Evolutionary conservation across 2,329 filamentous ascomycete species (phyloP), one percentile per base, ranked within the genome.

Genomic region (Hymenoscyphus infarciens): DNA sequence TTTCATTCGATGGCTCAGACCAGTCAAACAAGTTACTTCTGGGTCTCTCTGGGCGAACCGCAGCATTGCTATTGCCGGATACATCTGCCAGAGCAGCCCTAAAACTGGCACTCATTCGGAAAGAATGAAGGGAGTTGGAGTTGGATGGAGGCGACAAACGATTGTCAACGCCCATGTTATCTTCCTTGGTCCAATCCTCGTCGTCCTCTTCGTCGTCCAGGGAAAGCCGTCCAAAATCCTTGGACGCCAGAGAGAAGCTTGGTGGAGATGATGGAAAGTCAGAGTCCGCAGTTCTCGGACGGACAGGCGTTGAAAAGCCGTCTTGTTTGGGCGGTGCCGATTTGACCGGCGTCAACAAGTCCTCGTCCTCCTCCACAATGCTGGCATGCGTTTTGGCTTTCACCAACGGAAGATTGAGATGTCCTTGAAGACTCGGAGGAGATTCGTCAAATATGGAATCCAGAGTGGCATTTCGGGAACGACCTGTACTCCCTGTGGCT

Each of bases 381-480:
- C 78, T 82, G 2, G 42, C n/a, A 10, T 49, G 42, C n/a, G 54
- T 81, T 79, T 56, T 81, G 80, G 8, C 63, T 80, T 63, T 87
- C 82, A 76, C 81, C 85, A 8, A 49, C 3, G 42, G 42, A 19
- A 49, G 66, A 55, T 71, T 74, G 29, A 65, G 45, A 64, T 66
- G 82, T 60, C 80, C 78, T 19, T 81, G 80, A 0, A 83, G 82
- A 71, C 82, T 83, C 7, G 85, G 83, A 39, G 87, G 88, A 15
- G 89, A 91, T 69, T 93, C 90, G 75, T 93, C 89, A 74, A 92
- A 93, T 80, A 92, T 90, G 27, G 86, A 90, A 71, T 92, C 89
- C 57, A 92, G 78, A 16, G 89, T 88, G 31, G 88, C 89, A 72
- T 91, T 86, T 56, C 86, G 82, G 38, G 85, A 84, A 64, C 87